Conservation (phyloP, 371 early-diverging fungal genomes). For the Blakeslea trispora region DNA sequence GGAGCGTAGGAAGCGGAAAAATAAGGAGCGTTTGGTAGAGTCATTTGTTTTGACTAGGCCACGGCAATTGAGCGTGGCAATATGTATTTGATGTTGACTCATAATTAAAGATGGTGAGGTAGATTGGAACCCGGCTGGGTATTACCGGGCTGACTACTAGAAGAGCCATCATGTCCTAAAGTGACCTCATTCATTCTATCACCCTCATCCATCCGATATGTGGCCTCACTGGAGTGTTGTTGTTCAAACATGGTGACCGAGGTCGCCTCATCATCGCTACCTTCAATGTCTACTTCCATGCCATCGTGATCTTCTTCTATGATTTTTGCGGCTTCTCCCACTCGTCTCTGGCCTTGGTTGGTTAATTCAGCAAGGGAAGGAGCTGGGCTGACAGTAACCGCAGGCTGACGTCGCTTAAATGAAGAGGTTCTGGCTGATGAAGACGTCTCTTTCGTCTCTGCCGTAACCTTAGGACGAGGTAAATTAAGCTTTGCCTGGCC, state of each 20-base stretch:
- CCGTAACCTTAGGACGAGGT: no score
- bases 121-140: not conserved
- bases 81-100: not conserved
- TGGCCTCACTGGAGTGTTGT: not conserved
- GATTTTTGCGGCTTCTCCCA: no score
- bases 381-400: no score
- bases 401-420: no score
- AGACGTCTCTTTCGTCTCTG: no score
- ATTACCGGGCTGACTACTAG: not conserved
- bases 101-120: not conserved
- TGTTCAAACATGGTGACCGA: not conserved
- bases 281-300: not conserved
- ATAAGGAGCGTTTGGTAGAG: conserved; percentile 3
- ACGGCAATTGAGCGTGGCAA: conserved; percentile 7
- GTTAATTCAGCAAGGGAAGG: no score
- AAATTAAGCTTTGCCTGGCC: no score
- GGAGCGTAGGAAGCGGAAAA: not conserved
- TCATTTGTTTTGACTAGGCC: conserved; percentile 3
- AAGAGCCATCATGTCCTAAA: not conserved
- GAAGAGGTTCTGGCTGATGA: no score
- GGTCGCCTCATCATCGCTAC: not conserved
- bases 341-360: no score
- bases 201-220: no score
- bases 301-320: not conserved
- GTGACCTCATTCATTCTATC: not conserved